Percentiles rank a stretch among this genome's conserved stretches.
Evolutionary conservation across 2,329 filamentous ascomycete genomes (phyloP).

Genomic region (Trichoderma koningiopsis): DNA sequence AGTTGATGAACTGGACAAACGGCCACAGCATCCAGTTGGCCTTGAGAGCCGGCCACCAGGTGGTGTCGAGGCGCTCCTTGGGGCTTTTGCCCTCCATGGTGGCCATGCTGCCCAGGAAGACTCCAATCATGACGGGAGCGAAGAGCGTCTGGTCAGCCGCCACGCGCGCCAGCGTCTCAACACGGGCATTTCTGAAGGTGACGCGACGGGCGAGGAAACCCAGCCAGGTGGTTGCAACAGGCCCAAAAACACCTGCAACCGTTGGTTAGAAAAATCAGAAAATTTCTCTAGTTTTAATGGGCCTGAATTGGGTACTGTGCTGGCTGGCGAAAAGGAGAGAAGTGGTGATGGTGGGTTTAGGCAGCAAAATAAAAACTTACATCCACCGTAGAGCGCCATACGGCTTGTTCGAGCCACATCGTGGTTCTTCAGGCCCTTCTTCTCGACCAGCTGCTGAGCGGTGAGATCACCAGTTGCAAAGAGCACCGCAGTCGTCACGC

Average conservation of each 20-base stretch:
- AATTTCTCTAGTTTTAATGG: background rate
- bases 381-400: conserved; percentile 79
- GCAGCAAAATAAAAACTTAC: conserved; percentile 48
- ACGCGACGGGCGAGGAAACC: conserved; percentile 73
- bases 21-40: conserved; percentile 93
- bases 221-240: conserved; percentile 86
- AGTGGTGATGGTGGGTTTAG: background rate
- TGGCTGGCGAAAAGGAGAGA: background rate
- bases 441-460: conserved; percentile 89
- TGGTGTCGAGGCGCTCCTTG: conserved; percentile 69
- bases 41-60: conserved; percentile 70
- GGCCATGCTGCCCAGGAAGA: conserved; percentile 85
- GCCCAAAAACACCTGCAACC: conserved; percentile 73
- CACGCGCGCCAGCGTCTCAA: conserved; percentile 76
- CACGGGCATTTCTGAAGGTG: conserved; percentile 62
- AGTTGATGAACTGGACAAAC: conserved; percentile 81
- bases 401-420: conserved; percentile 71
- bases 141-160: conserved; percentile 80
- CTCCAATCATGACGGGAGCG: conserved; percentile 77
- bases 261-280: conserved; percentile 5
- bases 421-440: conserved; percentile 74
- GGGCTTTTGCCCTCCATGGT: conserved; percentile 68
- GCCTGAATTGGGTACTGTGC: conserved; percentile 12
- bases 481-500: conserved; percentile 84
- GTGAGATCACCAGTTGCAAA: conserved; percentile 91